Conservation (phyloP, 257 asterid species). For the Plectranthus barbatus region DNA sequence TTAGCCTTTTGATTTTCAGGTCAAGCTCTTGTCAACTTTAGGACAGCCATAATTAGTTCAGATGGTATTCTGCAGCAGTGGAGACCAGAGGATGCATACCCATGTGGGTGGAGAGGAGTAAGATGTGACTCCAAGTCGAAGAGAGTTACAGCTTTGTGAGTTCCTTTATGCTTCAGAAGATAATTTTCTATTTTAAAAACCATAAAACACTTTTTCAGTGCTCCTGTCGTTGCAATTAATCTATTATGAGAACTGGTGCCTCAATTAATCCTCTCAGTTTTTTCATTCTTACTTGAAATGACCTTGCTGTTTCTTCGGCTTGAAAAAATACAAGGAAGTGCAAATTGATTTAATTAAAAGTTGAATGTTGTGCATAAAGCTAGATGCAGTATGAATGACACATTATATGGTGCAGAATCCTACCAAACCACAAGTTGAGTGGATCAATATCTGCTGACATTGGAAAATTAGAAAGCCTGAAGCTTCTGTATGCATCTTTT, state of each 20-base stretch:
- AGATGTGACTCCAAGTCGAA: slow-evolving; percentile 61
- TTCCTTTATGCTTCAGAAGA: slow-evolving; percentile 13
- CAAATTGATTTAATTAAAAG: no score
- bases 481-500: slow-evolving; percentile 55
- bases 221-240: not conserved
- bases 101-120: slow-evolving; percentile 83
- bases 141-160: slow-evolving; percentile 71
- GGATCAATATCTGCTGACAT: slow-evolving; percentile 72
- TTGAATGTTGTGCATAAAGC: not conserved
- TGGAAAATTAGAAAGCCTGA: slow-evolving; percentile 69
- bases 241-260: not conserved
- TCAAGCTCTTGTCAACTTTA: slow-evolving; percentile 72
- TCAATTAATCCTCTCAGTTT: no score
- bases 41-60: slow-evolving; percentile 51
- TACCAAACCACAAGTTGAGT: slow-evolving; percentile 71
- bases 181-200: not conserved
- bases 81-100: slow-evolving; percentile 83
- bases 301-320: not conserved
- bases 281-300: slow-evolving; percentile 1
- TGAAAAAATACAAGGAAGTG: not conserved
- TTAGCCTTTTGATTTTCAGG: slow-evolving; percentile 51
- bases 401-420: slow-evolving; percentile 51
- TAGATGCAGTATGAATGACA: slow-evolving; percentile 5
- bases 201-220: no score
- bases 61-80: slow-evolving; percentile 62